Evolutionary conservation across 768 basidiomycete species (phyloP).

Genomic region (Russula sp.): DNA sequence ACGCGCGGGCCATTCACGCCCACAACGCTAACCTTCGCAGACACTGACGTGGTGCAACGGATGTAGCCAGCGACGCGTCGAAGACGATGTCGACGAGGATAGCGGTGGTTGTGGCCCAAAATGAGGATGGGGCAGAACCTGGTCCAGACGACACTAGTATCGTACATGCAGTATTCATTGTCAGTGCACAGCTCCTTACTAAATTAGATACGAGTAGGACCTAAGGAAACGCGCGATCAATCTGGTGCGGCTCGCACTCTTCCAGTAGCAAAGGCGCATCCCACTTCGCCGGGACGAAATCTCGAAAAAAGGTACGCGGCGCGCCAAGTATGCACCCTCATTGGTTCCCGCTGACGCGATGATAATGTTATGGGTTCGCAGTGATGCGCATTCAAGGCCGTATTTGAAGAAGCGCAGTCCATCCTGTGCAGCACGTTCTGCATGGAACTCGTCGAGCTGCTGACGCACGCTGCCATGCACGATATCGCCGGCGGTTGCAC

Average conservation of each 20-base stretch:
- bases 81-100: conserved; percentile 31
- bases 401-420: conserved; percentile 59
- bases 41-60: conserved; percentile 26
- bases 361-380: conserved; percentile 41
- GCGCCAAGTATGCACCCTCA: no score
- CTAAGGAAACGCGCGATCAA: conserved; percentile 59
- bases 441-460: conserved; percentile 80
- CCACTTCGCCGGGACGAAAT: conserved; percentile 79
- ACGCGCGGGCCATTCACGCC: conserved; percentile 33
- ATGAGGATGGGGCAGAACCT: conserved; percentile 33
- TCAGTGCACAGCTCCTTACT: not conserved
- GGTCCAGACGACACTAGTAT: conserved; percentile 25
- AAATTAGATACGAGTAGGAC: conserved; percentile 39
- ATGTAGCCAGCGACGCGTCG: conserved; percentile 27
- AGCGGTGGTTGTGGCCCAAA: conserved; percentile 26
- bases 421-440: conserved; percentile 64
- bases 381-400: conserved; percentile 55
- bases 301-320: conserved; percentile 48
- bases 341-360: no score
- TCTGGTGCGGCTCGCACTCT: conserved; percentile 76
- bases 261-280: conserved; percentile 64
- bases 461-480: conserved; percentile 51
- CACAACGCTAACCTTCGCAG: conserved; percentile 34
- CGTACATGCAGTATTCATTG: not conserved
- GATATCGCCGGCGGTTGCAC: conserved; percentile 35